Evolutionary conservation across 768 basidiomycete species (phyloP), one percentile per base, ranked within the genome.

Genomic region (Macrolepiota fuliginosa): DNA sequence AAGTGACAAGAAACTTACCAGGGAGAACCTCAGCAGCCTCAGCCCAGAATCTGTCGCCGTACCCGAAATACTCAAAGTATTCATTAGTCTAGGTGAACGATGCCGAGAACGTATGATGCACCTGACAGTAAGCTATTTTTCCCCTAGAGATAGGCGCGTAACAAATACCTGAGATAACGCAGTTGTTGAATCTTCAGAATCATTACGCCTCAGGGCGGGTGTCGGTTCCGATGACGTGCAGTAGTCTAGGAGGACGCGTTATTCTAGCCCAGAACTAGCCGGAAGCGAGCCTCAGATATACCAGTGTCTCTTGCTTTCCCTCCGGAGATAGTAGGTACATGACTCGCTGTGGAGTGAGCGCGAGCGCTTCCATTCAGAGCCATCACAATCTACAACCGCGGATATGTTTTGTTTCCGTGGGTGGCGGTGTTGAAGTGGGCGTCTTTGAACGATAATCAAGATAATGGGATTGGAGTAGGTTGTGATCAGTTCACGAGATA

Each of bases 81-180:
- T 55, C 39, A 35, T 42, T 54, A 15, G 42, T 13, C 59, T 60
- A 50, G 19, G 27, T 46, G 25, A 49, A 12, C 25, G 12, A 24
- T 32, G 29, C 29, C 29, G 24, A 22, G 45, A 22, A 46, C 13
- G 24, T 22, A 19, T 7, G 17, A 19, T 19, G 17, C 7, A 45
- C 17, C n/a, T 42, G 7, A 7, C 29, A 7, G 29, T 45, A 19
- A 40, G 39, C 15, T 17, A 40, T 17, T 13, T 40, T 13, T 15
- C 9, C 5, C n/a, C n/a, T 32, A 19, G 42, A 19, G 22, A 24
- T 49, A 25, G 2, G 24, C 22, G n/a, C 12, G 12, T 27, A 24
- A 49, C 22, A 22, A 22, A 17, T 58, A 58, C 57, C 47, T 58
- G 49, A 49, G 57, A 58, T 36, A 27, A 35, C 3, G 39, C n/a